phyloP scores from a whole-genome alignment of 2,329 filamentous ascomycete species.

The Pseudogymnoascus sp. region DNA sequence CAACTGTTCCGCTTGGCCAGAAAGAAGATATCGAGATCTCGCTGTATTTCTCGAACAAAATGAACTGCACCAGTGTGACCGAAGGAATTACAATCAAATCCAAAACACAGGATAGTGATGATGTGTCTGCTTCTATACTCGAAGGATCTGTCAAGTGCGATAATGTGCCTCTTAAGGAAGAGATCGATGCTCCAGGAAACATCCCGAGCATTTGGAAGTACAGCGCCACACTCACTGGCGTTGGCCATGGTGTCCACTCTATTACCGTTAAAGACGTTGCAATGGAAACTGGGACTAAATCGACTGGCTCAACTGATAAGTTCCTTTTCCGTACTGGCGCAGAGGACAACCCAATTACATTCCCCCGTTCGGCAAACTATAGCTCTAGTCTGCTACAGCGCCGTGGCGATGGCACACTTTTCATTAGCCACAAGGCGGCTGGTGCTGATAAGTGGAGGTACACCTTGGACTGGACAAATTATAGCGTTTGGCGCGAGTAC shows the following conservation, averaged over 20 bases:
- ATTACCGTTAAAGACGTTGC: conserved; percentile 47
- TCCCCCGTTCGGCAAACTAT: conserved; percentile 48
- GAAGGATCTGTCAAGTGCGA: conserved; percentile 31
- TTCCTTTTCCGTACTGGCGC: conserved; percentile 54
- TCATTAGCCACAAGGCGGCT: conserved; percentile 47
- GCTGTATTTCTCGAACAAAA: conserved; percentile 49
- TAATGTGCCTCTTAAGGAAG: conserved; percentile 34
- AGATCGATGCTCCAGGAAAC: conserved; percentile 38
- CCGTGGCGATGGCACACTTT: conserved; percentile 31
- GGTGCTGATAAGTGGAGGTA: conserved; percentile 47
- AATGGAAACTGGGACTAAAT: conserved; percentile 32
- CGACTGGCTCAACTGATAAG: conserved; percentile 38
- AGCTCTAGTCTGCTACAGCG: conserved; percentile 41
- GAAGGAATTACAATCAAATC: conserved; percentile 43
- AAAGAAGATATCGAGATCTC: conserved; percentile 33
- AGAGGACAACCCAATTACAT: conserved; percentile 49
- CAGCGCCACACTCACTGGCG: conserved; percentile 42
- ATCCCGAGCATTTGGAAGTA: conserved; percentile 46
- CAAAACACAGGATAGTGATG: conserved; percentile 38
- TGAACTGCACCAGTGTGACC: conserved; percentile 48
- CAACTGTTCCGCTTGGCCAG: conserved; percentile 27
- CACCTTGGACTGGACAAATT: conserved; percentile 15
- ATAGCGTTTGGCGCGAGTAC: conserved; percentile 48
- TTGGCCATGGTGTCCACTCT: conserved; percentile 51
- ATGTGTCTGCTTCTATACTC: conserved; percentile 33